These are phyloP conservation scores for Pythium phragmiticola DNA, from an alignment of 352 stramenopile genomes.

Conservation along the genomic window DNA sequence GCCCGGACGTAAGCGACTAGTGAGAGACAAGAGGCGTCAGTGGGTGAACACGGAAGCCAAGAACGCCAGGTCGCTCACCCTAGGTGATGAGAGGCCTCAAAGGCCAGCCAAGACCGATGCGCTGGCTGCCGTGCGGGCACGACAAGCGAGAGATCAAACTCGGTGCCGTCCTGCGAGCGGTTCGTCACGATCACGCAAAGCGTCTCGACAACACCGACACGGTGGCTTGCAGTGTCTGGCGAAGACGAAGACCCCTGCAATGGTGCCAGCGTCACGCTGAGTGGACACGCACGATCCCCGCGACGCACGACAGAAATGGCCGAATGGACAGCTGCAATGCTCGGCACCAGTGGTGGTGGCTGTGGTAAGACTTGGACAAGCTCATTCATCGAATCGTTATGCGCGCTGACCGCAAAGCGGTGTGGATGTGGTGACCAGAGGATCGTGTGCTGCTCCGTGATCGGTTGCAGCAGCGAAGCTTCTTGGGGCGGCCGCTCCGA, in stretches of 20 bases:
- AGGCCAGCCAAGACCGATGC: slow-evolving; percentile 38
- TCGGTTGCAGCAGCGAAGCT: slow-evolving; percentile 30
- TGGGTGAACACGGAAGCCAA: not conserved
- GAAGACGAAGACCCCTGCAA: slow-evolving; percentile 13
- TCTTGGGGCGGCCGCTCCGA: not conserved
- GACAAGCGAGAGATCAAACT: slow-evolving; percentile 70
- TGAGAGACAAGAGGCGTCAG: slow-evolving; percentile 28
- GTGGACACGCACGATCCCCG: slow-evolving; percentile 30
- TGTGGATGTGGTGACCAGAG: slow-evolving; percentile 48
- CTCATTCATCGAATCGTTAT: not conserved
- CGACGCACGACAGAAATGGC: slow-evolving; percentile 27
- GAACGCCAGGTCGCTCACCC: slow-evolving; percentile 33
- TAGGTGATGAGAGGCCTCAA: slow-evolving; percentile 67
- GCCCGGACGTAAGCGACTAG: slow-evolving; percentile 32
- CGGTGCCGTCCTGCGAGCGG: slow-evolving; percentile 32
- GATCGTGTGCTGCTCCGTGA: slow-evolving; percentile 69
- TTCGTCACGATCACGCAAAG: slow-evolving; percentile 59
- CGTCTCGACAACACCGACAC: slow-evolving; percentile 30
- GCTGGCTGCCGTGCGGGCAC: slow-evolving; percentile 24
- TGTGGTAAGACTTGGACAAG: slow-evolving; percentile 12
- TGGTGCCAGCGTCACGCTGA: slow-evolving; percentile 45
- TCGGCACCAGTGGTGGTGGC: slow-evolving; percentile 6
- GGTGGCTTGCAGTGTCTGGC: not conserved
- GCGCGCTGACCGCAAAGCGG: not conserved
- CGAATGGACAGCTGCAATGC: not conserved